These are phyloP conservation scores for Henningerozyma blattae DNA, from an alignment of 805 yeast genomes.

Conservation along the genomic window DNA sequence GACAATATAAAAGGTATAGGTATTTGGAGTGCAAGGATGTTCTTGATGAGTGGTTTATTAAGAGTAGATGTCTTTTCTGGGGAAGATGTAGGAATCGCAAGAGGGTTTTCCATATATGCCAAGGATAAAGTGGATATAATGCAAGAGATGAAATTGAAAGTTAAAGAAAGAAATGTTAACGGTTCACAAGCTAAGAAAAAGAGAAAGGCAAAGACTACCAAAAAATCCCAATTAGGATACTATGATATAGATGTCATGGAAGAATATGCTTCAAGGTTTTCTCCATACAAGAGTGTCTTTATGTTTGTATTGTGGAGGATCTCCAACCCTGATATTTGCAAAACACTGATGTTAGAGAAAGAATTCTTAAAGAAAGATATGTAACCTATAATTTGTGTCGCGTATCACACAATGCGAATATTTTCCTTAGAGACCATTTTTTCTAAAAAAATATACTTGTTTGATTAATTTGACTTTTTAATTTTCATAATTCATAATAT, in stretches of 20 bases:
- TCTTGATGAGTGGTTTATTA: conserved; percentile 55
- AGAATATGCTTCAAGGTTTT: conserved; percentile 42
- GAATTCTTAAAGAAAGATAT: too few relatives aligned
- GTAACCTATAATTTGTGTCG: too few relatives aligned
- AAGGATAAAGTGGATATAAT: conserved; percentile 39
- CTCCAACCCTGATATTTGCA: conserved; percentile 45
- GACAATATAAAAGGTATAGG: conserved; percentile 58
- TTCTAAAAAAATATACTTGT: too few relatives aligned
- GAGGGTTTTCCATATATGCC: conserved; percentile 64
- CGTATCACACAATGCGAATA: too few relatives aligned
- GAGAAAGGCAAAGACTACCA: conserved; percentile 23
- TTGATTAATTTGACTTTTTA: too few relatives aligned
- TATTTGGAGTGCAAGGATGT: conserved; percentile 86
- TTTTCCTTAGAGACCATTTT: too few relatives aligned
- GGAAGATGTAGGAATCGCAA: conserved; percentile 74
- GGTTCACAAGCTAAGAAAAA: conserved; percentile 18
- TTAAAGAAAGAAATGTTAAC: background rate
- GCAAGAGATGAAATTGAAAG: conserved; percentile 27
- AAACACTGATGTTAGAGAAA: too few relatives aligned
- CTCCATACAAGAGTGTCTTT: conserved; percentile 55
- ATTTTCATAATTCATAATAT: too few relatives aligned
- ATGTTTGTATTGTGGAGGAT: conserved; percentile 70
- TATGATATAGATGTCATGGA: conserved; percentile 47
- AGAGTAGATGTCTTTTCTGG: conserved; percentile 61
- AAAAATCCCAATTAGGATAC: conserved; percentile 54